Percentiles rank a stretch among this genome's conserved stretches.
phyloP scores from a whole-genome alignment of 805 yeast genomes.

The Zygotorulaspora sp. region DNA sequence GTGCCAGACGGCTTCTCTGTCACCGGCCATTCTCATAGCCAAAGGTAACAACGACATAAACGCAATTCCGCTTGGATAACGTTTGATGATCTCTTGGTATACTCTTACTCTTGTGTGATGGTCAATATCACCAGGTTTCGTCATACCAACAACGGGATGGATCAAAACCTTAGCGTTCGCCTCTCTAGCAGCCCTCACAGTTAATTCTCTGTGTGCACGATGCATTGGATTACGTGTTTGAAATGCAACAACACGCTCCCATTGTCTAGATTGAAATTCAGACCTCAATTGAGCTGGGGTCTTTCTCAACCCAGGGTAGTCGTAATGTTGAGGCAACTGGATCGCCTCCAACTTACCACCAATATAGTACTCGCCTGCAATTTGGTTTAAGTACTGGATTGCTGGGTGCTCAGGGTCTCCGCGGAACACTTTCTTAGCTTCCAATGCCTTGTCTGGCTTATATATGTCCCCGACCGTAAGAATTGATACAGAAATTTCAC shows the following conservation, averaged over 20 bases:
- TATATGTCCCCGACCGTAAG: conserved; percentile 75
- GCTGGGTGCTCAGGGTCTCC: conserved; percentile 99
- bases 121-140: conserved; percentile 97
- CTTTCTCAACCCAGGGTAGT: conserved; percentile 79
- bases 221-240: conserved; percentile 99
- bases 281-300: conserved; percentile 87
- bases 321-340: conserved; percentile 81
- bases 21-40: conserved; percentile 99
- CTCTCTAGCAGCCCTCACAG: conserved; percentile 94
- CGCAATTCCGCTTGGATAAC: conserved; percentile 93
- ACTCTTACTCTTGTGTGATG: conserved; percentile 97
- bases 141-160: conserved; percentile 95
- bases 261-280: conserved; percentile 74
- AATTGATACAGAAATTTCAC: conserved; percentile 73
- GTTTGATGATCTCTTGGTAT: conserved; percentile 84
- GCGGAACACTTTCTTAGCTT: conserved; percentile 84
- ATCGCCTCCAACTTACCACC: conserved; percentile 89
- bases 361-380: conserved; percentile 76
- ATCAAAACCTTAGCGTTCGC: conserved; percentile 81
- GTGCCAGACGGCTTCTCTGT: conserved; percentile 97
- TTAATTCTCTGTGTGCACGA: conserved; percentile 93
- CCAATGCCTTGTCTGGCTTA: conserved; percentile 71
- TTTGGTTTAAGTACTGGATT: conserved; percentile 60
- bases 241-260: conserved; percentile 92
- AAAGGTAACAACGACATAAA: conserved; percentile 80